These are phyloP conservation scores for Calycina marina DNA, from an alignment of 2,329 filamentous ascomycete genomes.

Conservation along the genomic window DNA sequence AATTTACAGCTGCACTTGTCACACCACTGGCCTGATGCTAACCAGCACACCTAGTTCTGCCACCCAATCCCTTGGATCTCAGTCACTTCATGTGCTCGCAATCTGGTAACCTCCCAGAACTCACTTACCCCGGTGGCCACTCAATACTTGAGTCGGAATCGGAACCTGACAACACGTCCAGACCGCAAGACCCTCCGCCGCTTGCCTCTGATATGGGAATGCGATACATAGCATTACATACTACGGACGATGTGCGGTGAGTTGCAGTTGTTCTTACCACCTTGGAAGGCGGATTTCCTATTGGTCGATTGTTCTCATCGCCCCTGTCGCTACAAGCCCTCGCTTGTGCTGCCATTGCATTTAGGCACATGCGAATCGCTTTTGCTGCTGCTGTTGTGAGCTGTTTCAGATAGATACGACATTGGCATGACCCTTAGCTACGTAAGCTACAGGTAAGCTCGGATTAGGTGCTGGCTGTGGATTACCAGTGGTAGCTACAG, in stretches of 20 bases:
- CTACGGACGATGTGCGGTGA: constrained; percentile 24
- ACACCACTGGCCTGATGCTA: constrained; percentile 11
- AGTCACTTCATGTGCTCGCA: constrained; percentile 24
- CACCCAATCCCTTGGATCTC: constrained; percentile 13
- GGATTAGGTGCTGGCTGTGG: too few species aligned
- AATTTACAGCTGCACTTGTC: background rate
- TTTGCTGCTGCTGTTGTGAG: constrained; percentile 6
- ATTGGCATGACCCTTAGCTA: too few species aligned
- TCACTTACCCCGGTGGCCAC: constrained; percentile 20
- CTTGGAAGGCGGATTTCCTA: constrained; percentile 6
- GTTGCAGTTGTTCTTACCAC: constrained; percentile 8
- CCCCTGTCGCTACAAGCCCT: too few species aligned
- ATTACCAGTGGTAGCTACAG: too few species aligned
- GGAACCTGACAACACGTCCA: constrained; percentile 23
- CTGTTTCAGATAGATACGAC: too few species aligned
- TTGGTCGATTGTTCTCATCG: constrained; percentile 16
- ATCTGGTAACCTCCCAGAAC: constrained; percentile 23
- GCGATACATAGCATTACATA: constrained; percentile 21
- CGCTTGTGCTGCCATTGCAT: constrained; percentile 15
- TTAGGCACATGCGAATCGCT: constrained; percentile 15
- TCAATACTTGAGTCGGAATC: constrained; percentile 21
- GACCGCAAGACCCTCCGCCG: constrained; percentile 18
- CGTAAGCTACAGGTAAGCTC: too few species aligned
- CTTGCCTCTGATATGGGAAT: constrained; percentile 22
- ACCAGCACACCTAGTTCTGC: constrained; percentile 15